Base-by-base conservation (phyloP, 768 basidiomycete genomes). In the Rhodotorula toruloides region DNA sequence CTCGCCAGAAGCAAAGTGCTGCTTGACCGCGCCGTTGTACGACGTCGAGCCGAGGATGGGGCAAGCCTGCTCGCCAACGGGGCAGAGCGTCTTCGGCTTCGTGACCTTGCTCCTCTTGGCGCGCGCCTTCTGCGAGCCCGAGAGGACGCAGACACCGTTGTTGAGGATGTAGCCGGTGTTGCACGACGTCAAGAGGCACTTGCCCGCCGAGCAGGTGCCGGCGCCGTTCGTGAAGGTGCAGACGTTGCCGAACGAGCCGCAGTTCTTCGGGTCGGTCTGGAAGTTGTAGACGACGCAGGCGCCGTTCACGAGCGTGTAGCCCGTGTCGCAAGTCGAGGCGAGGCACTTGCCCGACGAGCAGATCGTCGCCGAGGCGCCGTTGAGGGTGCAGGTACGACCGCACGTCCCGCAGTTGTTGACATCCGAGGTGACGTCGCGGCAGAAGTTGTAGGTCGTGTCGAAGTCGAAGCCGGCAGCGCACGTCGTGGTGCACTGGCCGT, bases 1-100 rank as follows among this genome's bases (percentile, higher is more conserved):
- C 10, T 29, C 39, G 36, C 21, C 27, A 14, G 36, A 21, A 21
- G 64, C 32, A 46, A 48, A 47, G 60, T 61, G 55, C 40, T 53
- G 55, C 16, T 43, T n/a, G 55, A 61, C 27, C 17, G 65, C 60
- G 25, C 22, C 29, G 25, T 27, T 37, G 56, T 53, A 67, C 3
- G 49, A 40, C 10, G 60, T 17, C 54, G 65, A 61, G 29, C 65
- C 65, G 8, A 43, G 29, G 50, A 67, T 62, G 27, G 65, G 65
- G 60, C 65, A 67, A 2, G 65, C 60, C 25, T 29, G 29, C 55
- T 67, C 65, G 42, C 65, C 46, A 21, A 58, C 17, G 7, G 66
- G 66, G 62, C 66, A 71, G 52, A 71, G 61, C 21, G 61, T 56
- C 53, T 43, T n/a, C 6, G 52, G 39, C 39, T 54, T 40, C 17